phyloP scores from a whole-genome alignment of 768 basidiomycete genomes.

The Tubosaeta sp. region DNA sequence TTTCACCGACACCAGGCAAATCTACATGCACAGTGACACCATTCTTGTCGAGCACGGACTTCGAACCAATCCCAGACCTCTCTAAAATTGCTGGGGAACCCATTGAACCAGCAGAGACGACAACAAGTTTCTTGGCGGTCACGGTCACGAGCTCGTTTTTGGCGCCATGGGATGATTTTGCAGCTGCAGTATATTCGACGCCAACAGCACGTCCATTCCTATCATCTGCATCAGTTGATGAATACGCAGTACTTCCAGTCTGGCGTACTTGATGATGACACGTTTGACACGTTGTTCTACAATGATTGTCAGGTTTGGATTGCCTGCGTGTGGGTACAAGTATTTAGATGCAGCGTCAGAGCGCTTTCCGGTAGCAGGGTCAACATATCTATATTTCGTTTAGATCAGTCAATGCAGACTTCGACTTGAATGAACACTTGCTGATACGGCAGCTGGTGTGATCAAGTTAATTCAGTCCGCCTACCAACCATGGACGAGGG shows the following conservation, averaged over 20 bases:
- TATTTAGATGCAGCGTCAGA: slow-evolving; percentile 33
- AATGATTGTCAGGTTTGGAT: slow-evolving; percentile 28
- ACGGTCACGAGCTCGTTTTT: slow-evolving; percentile 11
- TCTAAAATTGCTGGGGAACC: slow-evolving; percentile 51
- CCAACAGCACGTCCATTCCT: slow-evolving; percentile 36
- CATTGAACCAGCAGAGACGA: slow-evolving; percentile 38
- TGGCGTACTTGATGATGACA: slow-evolving; percentile 33
- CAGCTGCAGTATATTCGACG: slow-evolving; percentile 32
- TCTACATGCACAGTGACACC: slow-evolving; percentile 32
- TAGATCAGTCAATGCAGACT: neutral
- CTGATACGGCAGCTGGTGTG: slow-evolving; percentile 14
- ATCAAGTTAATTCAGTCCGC: neutral
- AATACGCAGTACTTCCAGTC: neutral
- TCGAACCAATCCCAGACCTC: slow-evolving; percentile 43
- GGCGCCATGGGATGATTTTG: slow-evolving; percentile 17
- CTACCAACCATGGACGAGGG: neutral
- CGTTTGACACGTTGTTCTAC: slow-evolving; percentile 34
- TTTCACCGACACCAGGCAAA: slow-evolving; percentile 41
- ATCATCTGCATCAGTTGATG: neutral
- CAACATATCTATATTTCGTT: slow-evolving; percentile 44
- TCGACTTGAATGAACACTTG: slow-evolving; percentile 2
- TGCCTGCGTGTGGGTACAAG: slow-evolving; percentile 32
- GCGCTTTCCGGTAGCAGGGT: slow-evolving; percentile 35
- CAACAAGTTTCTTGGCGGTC: slow-evolving; percentile 33
- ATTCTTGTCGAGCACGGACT: slow-evolving; percentile 23